These are phyloP conservation scores for Colletotrichum theobromicola DNA, from an alignment of 2,329 filamentous ascomycete genomes.

Conservation along the genomic window DNA sequence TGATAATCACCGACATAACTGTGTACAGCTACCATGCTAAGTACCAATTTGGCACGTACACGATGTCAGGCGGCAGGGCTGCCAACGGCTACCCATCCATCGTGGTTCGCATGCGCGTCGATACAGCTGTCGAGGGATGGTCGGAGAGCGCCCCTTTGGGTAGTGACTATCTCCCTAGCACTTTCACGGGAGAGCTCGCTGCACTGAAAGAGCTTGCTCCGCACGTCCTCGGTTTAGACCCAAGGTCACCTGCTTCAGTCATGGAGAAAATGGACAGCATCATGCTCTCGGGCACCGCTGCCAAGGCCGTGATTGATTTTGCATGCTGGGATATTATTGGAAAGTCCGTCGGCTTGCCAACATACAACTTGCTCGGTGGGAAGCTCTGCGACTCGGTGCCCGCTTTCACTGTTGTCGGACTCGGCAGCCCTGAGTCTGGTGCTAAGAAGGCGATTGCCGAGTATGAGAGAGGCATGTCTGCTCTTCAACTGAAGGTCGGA, in stretches of 20 bases:
- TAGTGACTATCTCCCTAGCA: neutral
- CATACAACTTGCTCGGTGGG: neutral
- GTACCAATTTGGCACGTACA: neutral
- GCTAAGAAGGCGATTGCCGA: neutral
- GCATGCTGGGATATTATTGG: neutral
- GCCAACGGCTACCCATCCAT: neutral
- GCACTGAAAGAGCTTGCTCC: neutral
- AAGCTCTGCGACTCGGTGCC: neutral
- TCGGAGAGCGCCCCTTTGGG: neutral
- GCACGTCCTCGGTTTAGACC: neutral
- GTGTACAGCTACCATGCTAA: neutral
- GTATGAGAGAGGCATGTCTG: neutral
- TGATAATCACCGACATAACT: neutral
- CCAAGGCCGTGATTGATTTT: neutral
- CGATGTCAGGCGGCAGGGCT: neutral
- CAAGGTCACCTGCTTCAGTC: neutral
- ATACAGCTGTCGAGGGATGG: neutral
- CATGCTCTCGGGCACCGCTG: neutral
- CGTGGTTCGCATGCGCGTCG: neutral
- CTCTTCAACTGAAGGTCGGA: neutral
- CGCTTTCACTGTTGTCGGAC: neutral
- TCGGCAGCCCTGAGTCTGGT: neutral
- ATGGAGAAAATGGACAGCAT: neutral
- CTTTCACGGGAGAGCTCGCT: neutral
- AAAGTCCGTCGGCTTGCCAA: neutral